Evolutionary conservation across 2,329 filamentous ascomycete species (phyloP), one percentile per base, ranked within the genome.

Genomic region (Ceratocystis smalleyi): DNA sequence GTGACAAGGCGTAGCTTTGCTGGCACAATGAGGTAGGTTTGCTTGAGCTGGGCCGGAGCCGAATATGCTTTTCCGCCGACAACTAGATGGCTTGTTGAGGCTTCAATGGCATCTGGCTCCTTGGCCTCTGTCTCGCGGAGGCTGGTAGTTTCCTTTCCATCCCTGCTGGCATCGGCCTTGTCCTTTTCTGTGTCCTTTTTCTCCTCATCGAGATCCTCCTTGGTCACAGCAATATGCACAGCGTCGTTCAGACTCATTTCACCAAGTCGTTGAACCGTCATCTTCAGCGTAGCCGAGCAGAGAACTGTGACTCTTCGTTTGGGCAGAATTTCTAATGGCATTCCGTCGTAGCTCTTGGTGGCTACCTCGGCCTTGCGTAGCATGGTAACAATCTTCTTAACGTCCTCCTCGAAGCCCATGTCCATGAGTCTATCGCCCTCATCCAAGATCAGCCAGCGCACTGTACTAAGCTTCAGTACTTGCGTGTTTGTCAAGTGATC

Each of bases 391-490:
- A 96, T 92, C 67, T 86, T 88, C 71, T 89, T 88, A 66, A 99
- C 83, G 71, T 97, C 92, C 63, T 96, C 86, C 74, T 97, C 94
- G 69, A 99, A 99, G 0, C 94, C 94, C 71, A 97, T 81, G 72
- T 99, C 94, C 92, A 99, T 96, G 72, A 99, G 78, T n/a, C 94
- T 83, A 78, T 99, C 94, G 35, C 94, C 94, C 75, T 99, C 94
- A 70, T 99, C 94, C 5, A 99, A 80, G 1, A 99, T 86, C 27
- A 99, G 77, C 94, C 94, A 99, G 66, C 92, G 81, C 3, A 96
- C 92, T 24, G 87, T 91, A 70, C 88, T 88, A 49, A 97, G 84
- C 68, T 94, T 89, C 62, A 99, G 78, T 0, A 86, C 90, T 73
- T 96, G 85, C 0, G 94, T 99, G 71, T 96, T 90, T 69, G 95